A percentile compares a stretch with the other conserved stretches of the same genome.
Conservation (phyloP, 305 asterid genomes). For the Fraxinus greggii region DNA sequence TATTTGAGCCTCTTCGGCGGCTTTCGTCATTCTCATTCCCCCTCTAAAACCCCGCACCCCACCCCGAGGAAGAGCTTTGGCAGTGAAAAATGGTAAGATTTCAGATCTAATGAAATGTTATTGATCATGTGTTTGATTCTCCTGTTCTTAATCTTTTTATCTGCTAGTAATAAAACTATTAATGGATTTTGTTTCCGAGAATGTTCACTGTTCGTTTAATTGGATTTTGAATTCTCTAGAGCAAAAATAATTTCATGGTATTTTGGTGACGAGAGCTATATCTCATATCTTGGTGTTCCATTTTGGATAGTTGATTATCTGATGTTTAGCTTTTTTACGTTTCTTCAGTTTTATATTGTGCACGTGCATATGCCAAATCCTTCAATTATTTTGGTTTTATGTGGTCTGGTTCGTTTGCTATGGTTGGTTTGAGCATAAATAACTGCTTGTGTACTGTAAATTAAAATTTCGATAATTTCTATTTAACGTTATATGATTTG, state of each 20-base stretch:
- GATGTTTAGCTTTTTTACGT: not conserved
- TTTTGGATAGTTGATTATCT: not conserved
- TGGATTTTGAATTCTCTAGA: not conserved
- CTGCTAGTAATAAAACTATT: not conserved
- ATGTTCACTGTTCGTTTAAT: not conserved
- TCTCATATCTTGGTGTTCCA: not conserved
- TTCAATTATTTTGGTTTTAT: not conserved
- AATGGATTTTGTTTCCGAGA: not conserved
- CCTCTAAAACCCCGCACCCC: conserved; percentile 5
- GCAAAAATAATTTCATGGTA: not conserved
- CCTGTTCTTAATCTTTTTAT: not conserved
- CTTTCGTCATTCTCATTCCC: not conserved
- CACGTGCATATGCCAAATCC: not conserved
- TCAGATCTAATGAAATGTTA: conserved; percentile 1
- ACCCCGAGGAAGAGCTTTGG: conserved; percentile 21
- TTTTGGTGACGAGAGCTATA: not conserved
- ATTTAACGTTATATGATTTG: not conserved
- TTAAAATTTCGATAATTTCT: not conserved
- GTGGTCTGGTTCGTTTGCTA: not conserved
- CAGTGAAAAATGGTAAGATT: conserved; percentile 39
- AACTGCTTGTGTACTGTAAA: not conserved
- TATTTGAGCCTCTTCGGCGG: conserved; percentile 26
- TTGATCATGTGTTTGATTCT: not conserved
- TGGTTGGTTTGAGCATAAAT: not conserved
- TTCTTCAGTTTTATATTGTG: not conserved